Conservation (phyloP, 2,329 filamentous ascomycete genomes). For the Epichloe sylvatica region DNA sequence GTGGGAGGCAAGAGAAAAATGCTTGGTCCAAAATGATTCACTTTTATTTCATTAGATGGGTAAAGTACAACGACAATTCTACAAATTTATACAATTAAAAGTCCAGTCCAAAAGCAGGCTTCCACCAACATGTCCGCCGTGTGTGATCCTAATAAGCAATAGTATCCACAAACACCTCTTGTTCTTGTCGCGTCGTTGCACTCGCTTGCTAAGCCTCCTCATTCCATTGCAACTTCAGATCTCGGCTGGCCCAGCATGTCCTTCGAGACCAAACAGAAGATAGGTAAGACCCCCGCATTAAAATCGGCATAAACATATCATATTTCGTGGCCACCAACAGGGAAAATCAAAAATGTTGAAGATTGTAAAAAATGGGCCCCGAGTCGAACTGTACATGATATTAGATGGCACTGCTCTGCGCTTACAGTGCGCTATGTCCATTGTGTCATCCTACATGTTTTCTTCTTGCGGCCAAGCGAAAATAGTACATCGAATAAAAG, state of each 20-base stretch:
- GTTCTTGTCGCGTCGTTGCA: background rate
- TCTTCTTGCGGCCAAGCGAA: conserved; percentile 10
- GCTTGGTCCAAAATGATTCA: too few species aligned
- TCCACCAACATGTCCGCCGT: background rate
- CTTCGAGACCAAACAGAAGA: background rate
- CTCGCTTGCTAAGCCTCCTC: background rate
- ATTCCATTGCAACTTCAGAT: background rate
- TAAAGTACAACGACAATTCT: too few species aligned
- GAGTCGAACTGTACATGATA: conserved; percentile 17
- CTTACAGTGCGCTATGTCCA: conserved; percentile 5
- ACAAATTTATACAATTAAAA: background rate
- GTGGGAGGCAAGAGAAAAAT: too few species aligned
- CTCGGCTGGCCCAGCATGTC: background rate
- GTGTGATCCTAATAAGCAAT: background rate
- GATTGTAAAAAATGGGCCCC: background rate
- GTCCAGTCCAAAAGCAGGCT: background rate
- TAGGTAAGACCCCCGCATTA: background rate
- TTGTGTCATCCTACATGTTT: conserved; percentile 13
- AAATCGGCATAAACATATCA: background rate
- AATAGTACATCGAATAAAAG: conserved; percentile 14
- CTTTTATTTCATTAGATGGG: too few species aligned
- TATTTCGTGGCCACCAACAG: too few species aligned
- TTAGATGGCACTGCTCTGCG: conserved; percentile 17
- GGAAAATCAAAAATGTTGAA: conserved; percentile 5
- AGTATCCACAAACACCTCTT: background rate